Percentiles rank a stretch among this genome's conserved stretches.
phyloP scores from a whole-genome alignment of 164 flowering plant genomes.

The Magnolia changhungtana region DNA sequence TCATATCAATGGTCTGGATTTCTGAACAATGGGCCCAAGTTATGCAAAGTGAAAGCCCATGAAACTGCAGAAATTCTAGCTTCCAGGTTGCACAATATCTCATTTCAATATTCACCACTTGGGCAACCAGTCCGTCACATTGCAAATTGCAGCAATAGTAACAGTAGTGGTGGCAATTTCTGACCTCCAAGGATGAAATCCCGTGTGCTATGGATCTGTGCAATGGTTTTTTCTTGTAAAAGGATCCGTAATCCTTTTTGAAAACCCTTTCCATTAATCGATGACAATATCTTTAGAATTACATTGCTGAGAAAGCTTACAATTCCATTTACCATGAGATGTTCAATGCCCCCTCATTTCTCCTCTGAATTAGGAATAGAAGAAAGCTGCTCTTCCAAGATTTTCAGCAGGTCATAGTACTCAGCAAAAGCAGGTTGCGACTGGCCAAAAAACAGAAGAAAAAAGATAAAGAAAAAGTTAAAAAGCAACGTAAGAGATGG shows the following conservation, averaged over 20 bases:
- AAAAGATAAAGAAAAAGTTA: no score
- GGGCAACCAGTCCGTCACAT: no score
- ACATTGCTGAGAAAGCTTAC: neutral
- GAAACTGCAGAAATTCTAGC: no score
- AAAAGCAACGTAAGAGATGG: neutral
- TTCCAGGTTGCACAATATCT: no score
- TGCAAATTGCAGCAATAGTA: no score
- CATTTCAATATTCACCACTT: no score
- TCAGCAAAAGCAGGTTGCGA: constrained; percentile 69
- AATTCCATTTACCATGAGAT: neutral
- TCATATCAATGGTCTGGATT: no score
- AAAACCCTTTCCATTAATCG: neutral
- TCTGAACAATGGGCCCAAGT: no score
- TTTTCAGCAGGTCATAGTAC: constrained; percentile 70
- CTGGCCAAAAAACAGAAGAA: constrained; percentile 29
- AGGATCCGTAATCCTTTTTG: neutral
- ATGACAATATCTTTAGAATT: neutral
- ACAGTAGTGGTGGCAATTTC: no score
- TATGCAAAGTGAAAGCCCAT: no score
- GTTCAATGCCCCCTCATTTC: neutral
- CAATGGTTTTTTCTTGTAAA: neutral
- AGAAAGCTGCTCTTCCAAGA: constrained; percentile 69
- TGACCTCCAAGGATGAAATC: no score
- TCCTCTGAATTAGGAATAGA: constrained; percentile 28
- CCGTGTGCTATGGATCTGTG: no score